Percentiles rank a stretch among this genome's conserved stretches.
Evolutionary conservation across 768 basidiomycete species (phyloP).

Genomic region (Plicaturopsis crispa): DNA sequence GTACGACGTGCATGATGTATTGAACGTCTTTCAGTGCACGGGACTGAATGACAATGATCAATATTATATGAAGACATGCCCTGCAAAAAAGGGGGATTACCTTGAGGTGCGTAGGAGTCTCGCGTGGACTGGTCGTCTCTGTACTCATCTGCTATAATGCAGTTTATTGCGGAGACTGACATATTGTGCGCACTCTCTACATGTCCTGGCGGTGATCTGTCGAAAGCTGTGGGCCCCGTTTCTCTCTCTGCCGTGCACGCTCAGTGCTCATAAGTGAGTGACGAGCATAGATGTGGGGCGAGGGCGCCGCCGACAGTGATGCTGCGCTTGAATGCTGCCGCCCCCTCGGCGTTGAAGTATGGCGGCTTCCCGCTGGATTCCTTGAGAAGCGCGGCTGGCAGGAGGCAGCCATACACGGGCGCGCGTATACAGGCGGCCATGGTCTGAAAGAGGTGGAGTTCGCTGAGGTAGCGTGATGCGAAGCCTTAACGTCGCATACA

Average conservation of each 20-base stretch:
- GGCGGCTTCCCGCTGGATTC: conserved; percentile 5
- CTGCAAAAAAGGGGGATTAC: conserved; percentile 13
- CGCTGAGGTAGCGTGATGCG: too few species aligned
- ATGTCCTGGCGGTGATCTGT: conserved; percentile 12
- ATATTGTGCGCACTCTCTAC: conserved; percentile 11
- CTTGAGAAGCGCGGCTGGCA: conserved; percentile 8
- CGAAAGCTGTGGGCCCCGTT: conserved; percentile 8
- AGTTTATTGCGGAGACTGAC: conserved; percentile 13
- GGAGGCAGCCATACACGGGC: conserved; percentile 1
- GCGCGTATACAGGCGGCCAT: conserved; percentile 6
- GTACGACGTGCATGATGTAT: conserved; percentile 16
- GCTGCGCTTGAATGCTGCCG: conserved; percentile 11
- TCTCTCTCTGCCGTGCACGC: not conserved
- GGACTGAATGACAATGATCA: conserved; percentile 15
- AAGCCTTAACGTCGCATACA: too few species aligned
- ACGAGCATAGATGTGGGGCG: conserved; percentile 11
- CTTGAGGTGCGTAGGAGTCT: conserved; percentile 10
- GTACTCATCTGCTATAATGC: too few species aligned
- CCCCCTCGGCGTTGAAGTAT: conserved; percentile 11
- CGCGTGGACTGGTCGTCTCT: conserved; percentile 2
- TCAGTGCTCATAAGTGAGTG: not conserved
- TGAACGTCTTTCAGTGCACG: conserved; percentile 17
- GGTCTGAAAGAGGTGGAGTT: too few species aligned
- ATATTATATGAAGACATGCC: conserved; percentile 17
- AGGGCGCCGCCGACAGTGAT: conserved; percentile 4